Evolutionary conservation across 179 eudicot genomes (phyloP).

Genomic region (Beta macrorhiza): DNA sequence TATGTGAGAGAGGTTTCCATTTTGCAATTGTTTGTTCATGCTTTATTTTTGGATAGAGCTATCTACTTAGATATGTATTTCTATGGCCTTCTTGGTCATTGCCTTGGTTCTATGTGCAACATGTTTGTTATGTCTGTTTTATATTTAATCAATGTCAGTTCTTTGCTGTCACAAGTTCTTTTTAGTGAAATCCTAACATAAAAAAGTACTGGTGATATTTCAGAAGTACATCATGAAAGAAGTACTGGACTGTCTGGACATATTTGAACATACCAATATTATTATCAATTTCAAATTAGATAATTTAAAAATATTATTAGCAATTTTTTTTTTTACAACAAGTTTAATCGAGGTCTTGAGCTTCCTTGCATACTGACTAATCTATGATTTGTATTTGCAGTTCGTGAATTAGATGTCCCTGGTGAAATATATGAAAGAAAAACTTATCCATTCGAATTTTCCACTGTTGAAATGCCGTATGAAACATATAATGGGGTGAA

Average conservation of each 20-base stretch:
- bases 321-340: too few relatives aligned
- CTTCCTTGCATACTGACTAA: conserved; percentile 1
- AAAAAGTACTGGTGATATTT: too few relatives aligned
- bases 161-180: neutral
- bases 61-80: neutral
- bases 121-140: neutral
- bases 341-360: too few relatives aligned
- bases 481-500: conserved; percentile 95
- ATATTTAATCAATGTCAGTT: neutral
- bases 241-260: too few relatives aligned
- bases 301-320: too few relatives aligned
- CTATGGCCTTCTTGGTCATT: neutral
- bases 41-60: neutral
- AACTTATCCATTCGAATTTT: conserved; percentile 85
- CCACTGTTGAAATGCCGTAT: conserved; percentile 98
- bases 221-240: too few relatives aligned
- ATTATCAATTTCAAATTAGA: too few relatives aligned
- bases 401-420: conserved; percentile 97
- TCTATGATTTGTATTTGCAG: conserved; percentile 45
- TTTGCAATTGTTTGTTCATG: neutral
- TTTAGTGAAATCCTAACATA: too few relatives aligned
- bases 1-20: too few relatives aligned
- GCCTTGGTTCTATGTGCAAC: neutral
- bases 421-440: conserved; percentile 92
- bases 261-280: too few relatives aligned